Base-by-base conservation (phyloP, 805 yeast species). In the Sugiyamaella marilandica region DNA sequence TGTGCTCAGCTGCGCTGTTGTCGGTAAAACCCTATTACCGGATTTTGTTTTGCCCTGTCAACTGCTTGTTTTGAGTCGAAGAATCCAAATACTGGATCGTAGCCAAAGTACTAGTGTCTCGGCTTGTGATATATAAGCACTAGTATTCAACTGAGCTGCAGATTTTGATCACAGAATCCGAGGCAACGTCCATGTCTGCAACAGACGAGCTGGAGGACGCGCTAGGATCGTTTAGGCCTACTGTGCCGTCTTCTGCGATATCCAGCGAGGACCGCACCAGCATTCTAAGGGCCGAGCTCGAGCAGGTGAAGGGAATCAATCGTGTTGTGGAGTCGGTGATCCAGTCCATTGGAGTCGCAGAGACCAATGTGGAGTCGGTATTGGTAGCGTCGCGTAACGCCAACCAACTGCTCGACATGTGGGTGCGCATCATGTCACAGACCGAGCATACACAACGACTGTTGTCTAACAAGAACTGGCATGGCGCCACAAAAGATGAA, bases 391-490 rank as follows among this genome's bases (percentile, higher is more conserved):
- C 65, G 3, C 45, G 44, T 31, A 65, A 63, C 43, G 63, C 66
- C 11, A 65, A 65, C 47, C 55, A 53, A 31, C 49, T 65, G 35
- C 56, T 65, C n/a, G 62, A 63, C 44, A 51, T 56, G 39, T 65
- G 69, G 69, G 60, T 63, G 34, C 52, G 58, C 41, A 63, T 65
- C 31, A 47, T 65, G 34, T 65, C 69, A 11, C 67, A 65, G 45
- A 59, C 69, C 2, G 68, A 64, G 49, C 68, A 63, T 37, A 65
- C 65, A 9, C 62, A 64, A 35, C 52, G 59, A 13, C 56, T 65
- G 31, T 45, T 65, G 45, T 51, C 51, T 21, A 56, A 58, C 36
- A 54, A 54, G 10, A 50, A 57, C n/a, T 65, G 69, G 69, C 66
- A 61, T 19, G 69, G 69, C 5, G 47, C 55, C 5, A 58, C 66